phyloP scores from a whole-genome alignment of 305 asterid genomes.

The Fraxinus dipetala region DNA sequence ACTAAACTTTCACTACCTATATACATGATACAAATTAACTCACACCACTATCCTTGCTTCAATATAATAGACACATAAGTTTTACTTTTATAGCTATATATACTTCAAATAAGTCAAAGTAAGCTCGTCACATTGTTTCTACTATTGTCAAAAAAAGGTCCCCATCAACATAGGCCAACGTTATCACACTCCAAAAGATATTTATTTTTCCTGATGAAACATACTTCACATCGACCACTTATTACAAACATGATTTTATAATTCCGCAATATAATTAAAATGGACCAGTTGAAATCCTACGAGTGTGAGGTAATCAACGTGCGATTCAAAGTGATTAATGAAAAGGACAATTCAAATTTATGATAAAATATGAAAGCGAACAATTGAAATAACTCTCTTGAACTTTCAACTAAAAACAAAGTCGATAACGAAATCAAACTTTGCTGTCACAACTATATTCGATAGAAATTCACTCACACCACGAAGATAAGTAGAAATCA shows the following conservation, averaged over 20 bases:
- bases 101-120: background rate
- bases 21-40: background rate
- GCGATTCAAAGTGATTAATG: background rate
- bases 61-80: background rate
- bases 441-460: background rate
- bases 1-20: background rate
- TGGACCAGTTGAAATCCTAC: background rate
- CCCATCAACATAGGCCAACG: too few relatives aligned
- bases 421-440: too few relatives aligned
- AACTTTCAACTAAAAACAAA: too few relatives aligned
- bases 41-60: background rate
- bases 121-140: background rate
- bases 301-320: background rate
- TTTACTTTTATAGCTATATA: background rate
- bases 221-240: background rate
- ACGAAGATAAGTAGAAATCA: background rate
- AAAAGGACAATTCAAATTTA: background rate
- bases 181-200: too few relatives aligned
- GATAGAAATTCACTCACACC: background rate
- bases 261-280: background rate
- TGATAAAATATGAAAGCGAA: background rate
- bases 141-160: background rate
- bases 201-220: background rate
- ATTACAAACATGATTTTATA: background rate
- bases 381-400: background rate